Conservation (phyloP, 306 rosid species). For the Begonia peltatifolia region DNA sequence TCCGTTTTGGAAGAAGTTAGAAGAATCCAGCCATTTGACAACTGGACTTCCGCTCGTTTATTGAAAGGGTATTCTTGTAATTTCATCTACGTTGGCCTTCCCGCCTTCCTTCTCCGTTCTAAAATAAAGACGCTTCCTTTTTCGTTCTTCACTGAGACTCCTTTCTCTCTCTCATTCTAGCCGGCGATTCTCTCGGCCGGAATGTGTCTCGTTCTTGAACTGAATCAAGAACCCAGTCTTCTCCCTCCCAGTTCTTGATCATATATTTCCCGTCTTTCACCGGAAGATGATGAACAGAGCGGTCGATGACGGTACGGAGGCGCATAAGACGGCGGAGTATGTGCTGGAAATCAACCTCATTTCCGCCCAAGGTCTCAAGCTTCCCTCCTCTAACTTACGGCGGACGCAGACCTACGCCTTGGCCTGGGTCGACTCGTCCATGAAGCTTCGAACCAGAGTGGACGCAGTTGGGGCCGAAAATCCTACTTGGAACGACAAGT, state of each 20-base stretch:
- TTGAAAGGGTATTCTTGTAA: no score
- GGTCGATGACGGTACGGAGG: slow-evolving; percentile 7
- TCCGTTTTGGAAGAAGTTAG: no score
- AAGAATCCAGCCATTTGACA: no score
- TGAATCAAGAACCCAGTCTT: slow-evolving; percentile 11
- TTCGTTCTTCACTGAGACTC: no score
- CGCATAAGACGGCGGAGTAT: slow-evolving; percentile 15
- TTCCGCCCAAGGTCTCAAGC: slow-evolving; percentile 70
- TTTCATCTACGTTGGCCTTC: no score
- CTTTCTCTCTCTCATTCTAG: no score
- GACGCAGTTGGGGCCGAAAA: slow-evolving; percentile 56
- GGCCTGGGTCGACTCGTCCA: slow-evolving; percentile 45
- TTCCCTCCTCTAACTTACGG: slow-evolving; percentile 25
- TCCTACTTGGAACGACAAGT: slow-evolving; percentile 88
- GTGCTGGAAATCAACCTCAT: slow-evolving; percentile 84
- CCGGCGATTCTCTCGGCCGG: slow-evolving; percentile 6
- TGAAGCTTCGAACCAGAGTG: slow-evolving; percentile 52
- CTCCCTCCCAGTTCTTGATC: slow-evolving; percentile 20
- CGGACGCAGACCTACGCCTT: slow-evolving; percentile 51
- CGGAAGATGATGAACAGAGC: slow-evolving; percentile 15
- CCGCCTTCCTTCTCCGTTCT: no score
- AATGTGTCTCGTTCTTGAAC: slow-evolving; percentile 11
- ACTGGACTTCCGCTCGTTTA: no score
- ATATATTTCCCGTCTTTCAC: slow-evolving; percentile 4
- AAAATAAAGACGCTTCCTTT: no score